Conservation (phyloP, 306 rosid genomes). For the Hippophae tibetana region DNA sequence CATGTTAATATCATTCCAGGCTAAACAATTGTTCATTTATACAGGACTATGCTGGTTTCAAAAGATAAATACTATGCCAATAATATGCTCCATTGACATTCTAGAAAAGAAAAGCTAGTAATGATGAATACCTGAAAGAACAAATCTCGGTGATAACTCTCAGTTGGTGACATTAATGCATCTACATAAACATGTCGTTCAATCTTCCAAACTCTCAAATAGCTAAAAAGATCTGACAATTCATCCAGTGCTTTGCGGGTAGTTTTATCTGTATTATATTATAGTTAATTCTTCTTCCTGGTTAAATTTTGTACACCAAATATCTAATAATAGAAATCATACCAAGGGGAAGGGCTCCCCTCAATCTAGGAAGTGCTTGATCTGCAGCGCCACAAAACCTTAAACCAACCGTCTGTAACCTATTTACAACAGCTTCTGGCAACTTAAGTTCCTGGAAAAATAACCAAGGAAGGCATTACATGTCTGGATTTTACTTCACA, state of each 20-base stretch:
- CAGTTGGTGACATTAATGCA: constrained; percentile 81
- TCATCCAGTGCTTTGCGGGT: constrained; percentile 85
- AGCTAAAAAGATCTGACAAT: constrained; percentile 61
- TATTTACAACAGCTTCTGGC: constrained; percentile 77
- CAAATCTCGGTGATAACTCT: constrained; percentile 70
- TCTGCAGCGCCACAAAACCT: constrained; percentile 85
- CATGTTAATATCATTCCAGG: too few species aligned
- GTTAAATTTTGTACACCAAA: constrained; percentile 4
- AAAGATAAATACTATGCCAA: neutral
- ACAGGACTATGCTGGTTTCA: too few species aligned
- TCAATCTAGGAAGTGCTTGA: constrained; percentile 82
- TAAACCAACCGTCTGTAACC: constrained; percentile 82
- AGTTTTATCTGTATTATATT: constrained; percentile 57
- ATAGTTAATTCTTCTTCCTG: constrained; percentile 13
- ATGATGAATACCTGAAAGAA: constrained; percentile 70
- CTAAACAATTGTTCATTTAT: too few species aligned
- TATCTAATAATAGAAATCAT: constrained; percentile 18
- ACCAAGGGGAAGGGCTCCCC: constrained; percentile 91
- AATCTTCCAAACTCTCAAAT: constrained; percentile 79
- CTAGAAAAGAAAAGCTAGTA: neutral
- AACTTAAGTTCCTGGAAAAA: constrained; percentile 63
- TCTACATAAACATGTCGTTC: constrained; percentile 62
- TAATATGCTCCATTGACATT: constrained; percentile 5
- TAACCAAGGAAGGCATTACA: constrained; percentile 2
- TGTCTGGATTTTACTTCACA: neutral